Base-by-base conservation (phyloP, 225 moss, liverwort and hornwort genomes). In the Marchantia polymorpha region DNA sequence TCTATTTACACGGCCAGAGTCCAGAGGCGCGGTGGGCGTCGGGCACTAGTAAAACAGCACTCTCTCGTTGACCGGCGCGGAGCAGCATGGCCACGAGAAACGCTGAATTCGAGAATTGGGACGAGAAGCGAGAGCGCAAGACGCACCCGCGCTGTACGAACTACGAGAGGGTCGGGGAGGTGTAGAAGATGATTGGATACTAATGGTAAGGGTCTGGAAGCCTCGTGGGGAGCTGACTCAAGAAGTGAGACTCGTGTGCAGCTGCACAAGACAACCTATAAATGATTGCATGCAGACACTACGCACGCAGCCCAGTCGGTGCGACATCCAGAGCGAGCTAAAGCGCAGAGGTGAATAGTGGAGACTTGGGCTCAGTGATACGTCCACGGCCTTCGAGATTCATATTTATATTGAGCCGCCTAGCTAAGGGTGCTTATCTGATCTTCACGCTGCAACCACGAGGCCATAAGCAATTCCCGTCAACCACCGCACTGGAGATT, bases 141-240 rank as follows among this genome's bases (percentile, higher is more conserved):
- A 30, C 27, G 27, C 39, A 26, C 13, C 27, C n/a, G 12, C 8
- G 19, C 12, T 60, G 75, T 74, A 77, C 75, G 69, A 69, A 74
- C 55, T 52, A 29, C 22, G 59, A 75, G 58, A 52, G 70, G 15
- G n/a, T n/a, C n/a, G 50, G 53, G 0, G 50, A 49, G 17, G 19
- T n/a, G 31, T 50, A 48, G 74, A 31, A 54, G 23, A 83, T 83
- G 80, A 83, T 80, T 76, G 83, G 79, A 77, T 60, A 77, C 47
- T 80, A 64, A 54, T 83, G 79, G 51, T 74, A 61, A 46, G 76
- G 56, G 19, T 52, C 64, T 55, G 76, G 52, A 73, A 51, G 66
- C 77, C 80, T 77, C 81, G 80, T 84, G 81, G n/a, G 84, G 61
- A 79, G 66, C 76, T 79, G 77, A 80, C 84, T 54, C 72, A 66